These are phyloP conservation scores for Penicillium psychrofluorescens DNA, from an alignment of 495 filamentous ascomycete genomes.

Conservation along the genomic window DNA sequence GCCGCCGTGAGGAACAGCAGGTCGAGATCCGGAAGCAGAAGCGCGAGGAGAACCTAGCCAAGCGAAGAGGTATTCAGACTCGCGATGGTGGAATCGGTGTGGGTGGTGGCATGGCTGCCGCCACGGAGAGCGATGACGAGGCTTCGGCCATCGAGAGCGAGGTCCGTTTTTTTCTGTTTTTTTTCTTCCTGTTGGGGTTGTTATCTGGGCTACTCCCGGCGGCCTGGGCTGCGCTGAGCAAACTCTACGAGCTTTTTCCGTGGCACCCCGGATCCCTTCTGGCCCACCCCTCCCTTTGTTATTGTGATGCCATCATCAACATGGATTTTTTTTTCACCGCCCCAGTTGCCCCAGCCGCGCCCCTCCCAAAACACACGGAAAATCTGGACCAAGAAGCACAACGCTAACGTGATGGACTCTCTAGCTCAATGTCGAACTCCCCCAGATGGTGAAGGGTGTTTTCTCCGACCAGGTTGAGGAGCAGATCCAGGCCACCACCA, in stretches of 20 bases:
- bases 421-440: conserved; percentile 95
- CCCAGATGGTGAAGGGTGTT: conserved; percentile 94
- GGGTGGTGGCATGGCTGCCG: conserved; percentile 77
- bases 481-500: conserved; percentile 98
- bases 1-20: conserved; percentile 97
- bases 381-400: too few species aligned
- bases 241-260: too few species aligned
- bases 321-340: conserved; percentile 37
- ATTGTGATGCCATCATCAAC: conserved; percentile 27
- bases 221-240: not conserved
- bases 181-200: conserved; percentile 8
- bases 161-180: conserved; percentile 53
- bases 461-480: conserved; percentile 98
- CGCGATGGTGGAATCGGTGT: conserved; percentile 66
- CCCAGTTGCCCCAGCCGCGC: conserved; percentile 25
- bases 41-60: conserved; percentile 96
- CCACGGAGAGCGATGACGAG: conserved; percentile 95
- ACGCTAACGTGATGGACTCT: conserved; percentile 32
- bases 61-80: conserved; percentile 85
- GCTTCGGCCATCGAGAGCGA: conserved; percentile 88
- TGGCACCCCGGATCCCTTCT: not conserved
- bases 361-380: conserved; percentile 13
- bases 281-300: conserved; percentile 10
- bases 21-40: conserved; percentile 98
- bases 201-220: not conserved